A percentile compares a stretch with the other conserved stretches of the same genome.
These are phyloP conservation scores for Dichotomopilus funicola DNA, from an alignment of 2,329 filamentous ascomycete genomes.

Conservation along the genomic window DNA sequence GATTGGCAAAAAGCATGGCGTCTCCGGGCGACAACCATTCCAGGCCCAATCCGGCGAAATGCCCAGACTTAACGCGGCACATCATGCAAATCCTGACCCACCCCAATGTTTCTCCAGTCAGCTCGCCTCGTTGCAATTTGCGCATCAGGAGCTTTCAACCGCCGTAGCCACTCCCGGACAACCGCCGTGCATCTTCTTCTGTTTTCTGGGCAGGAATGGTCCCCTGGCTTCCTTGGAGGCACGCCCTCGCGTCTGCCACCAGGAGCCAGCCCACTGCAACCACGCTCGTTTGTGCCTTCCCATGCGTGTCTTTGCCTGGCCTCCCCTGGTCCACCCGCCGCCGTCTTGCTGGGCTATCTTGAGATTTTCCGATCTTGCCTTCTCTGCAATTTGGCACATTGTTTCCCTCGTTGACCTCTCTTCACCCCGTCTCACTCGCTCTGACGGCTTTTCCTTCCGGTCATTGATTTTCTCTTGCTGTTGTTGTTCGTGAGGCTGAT, in stretches of 20 bases:
- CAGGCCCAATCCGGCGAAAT: slow-evolving; percentile 11
- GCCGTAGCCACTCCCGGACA: slow-evolving; percentile 13
- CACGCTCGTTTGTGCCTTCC: slow-evolving; percentile 9
- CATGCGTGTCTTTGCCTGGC: no score
- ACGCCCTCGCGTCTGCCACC: slow-evolving; percentile 3
- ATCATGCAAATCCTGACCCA: slow-evolving; percentile 21
- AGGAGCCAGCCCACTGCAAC: slow-evolving; percentile 4
- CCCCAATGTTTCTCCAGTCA: slow-evolving; percentile 7
- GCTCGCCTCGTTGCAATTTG: slow-evolving; percentile 12
- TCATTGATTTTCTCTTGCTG: slow-evolving; percentile 29
- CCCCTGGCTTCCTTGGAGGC: no score
- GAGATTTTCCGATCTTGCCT: slow-evolving; percentile 4
- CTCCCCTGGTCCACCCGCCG: no score
- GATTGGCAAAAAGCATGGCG: slow-evolving; percentile 1
- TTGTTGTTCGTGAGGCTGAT: not conserved
- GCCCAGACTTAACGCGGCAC: slow-evolving; percentile 21
- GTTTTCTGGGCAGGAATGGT: slow-evolving; percentile 10
- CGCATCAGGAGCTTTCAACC: not conserved
- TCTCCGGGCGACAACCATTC: slow-evolving; percentile 12
- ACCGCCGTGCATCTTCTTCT: slow-evolving; percentile 11
- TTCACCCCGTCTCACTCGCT: slow-evolving; percentile 47
- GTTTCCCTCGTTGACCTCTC: slow-evolving; percentile 8
- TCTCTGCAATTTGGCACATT: slow-evolving; percentile 8
- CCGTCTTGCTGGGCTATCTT: no score
- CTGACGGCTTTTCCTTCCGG: slow-evolving; percentile 39